Evolutionary conservation across 176 grass and related monocot genomes (phyloP).

Genomic region (Juncus effusus): DNA sequence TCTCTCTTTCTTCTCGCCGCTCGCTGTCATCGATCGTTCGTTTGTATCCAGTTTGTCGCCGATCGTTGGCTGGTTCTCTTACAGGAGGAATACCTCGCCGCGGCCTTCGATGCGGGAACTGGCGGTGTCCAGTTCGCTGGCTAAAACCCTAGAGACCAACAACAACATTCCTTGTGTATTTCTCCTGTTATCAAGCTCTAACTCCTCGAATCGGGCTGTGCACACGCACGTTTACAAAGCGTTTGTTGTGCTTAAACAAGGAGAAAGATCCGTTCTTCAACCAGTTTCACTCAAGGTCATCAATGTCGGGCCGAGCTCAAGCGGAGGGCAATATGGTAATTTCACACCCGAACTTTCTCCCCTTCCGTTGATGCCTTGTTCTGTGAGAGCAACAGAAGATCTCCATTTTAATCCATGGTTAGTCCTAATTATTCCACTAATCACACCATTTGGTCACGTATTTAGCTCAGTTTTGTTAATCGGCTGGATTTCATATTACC

Average conservation of each 20-base stretch:
- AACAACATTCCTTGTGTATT: conserved; percentile 17
- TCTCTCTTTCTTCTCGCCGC: conserved; percentile 17
- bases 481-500: no score
- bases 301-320: conserved; percentile 24
- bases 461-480: no score
- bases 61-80: conserved; percentile 17
- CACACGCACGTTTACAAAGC: conserved; percentile 21
- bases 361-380: conserved; percentile 17
- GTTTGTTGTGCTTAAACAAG: neutral
- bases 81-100: neutral
- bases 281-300: conserved; percentile 2
- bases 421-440: neutral
- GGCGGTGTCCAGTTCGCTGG: conserved; percentile 12
- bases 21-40: neutral
- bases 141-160: conserved; percentile 20
- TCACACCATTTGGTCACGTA: neutral
- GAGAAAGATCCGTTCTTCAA: neutral
- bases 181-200: conserved; percentile 19
- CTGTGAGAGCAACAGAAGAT: neutral
- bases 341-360: conserved; percentile 14
- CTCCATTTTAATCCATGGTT: conserved; percentile 10
- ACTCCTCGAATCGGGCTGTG: conserved; percentile 17
- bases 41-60: neutral
- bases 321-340: conserved; percentile 7
- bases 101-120: conserved; percentile 22